phyloP scores from a whole-genome alignment of 768 basidiomycete species.

The Tulasnella sp. region DNA sequence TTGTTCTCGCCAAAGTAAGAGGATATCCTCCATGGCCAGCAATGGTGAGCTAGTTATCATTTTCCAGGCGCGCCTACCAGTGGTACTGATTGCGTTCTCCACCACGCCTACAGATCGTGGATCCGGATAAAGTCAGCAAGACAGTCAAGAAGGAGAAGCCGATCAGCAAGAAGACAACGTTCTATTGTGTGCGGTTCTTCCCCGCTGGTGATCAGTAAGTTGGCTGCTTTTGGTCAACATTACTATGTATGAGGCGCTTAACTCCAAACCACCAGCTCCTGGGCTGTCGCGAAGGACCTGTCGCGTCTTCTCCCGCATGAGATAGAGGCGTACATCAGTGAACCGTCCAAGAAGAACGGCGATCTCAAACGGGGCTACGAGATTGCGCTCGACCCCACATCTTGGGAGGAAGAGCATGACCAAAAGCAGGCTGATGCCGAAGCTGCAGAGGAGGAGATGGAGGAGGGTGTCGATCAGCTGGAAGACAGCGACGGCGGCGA shows the following conservation, averaged over 20 bases:
- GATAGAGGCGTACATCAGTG: constrained; percentile 73
- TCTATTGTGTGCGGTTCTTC: constrained; percentile 79
- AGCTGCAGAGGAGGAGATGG: constrained; percentile 38
- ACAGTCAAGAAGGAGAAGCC: constrained; percentile 63
- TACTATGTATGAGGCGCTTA: neutral
- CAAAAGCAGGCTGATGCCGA: constrained; percentile 33
- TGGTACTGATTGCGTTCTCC: constrained; percentile 5
- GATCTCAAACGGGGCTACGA: constrained; percentile 65
- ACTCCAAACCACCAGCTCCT: constrained; percentile 46
- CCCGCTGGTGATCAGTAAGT: constrained; percentile 90
- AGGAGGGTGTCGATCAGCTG: constrained; percentile 59
- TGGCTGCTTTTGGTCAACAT: neutral
- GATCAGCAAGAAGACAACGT: constrained; percentile 53
- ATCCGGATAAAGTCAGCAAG: constrained; percentile 53
- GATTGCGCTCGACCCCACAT: constrained; percentile 61
- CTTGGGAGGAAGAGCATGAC: constrained; percentile 41
- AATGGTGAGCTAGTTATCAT: constrained; percentile 46
- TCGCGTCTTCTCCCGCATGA: constrained; percentile 65
- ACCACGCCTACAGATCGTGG: constrained; percentile 51
- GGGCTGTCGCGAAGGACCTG: constrained; percentile 76
- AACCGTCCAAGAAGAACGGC: constrained; percentile 63
- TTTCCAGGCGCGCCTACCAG: neutral
- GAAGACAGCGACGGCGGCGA: constrained; percentile 44
- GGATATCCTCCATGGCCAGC: constrained; percentile 95
- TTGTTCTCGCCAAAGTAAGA: constrained; percentile 87